Percentiles rank a stretch among this genome's conserved stretches.
These are phyloP conservation scores for Verbena officinalis DNA, from an alignment of 257 asterid species.

Conservation along the genomic window DNA sequence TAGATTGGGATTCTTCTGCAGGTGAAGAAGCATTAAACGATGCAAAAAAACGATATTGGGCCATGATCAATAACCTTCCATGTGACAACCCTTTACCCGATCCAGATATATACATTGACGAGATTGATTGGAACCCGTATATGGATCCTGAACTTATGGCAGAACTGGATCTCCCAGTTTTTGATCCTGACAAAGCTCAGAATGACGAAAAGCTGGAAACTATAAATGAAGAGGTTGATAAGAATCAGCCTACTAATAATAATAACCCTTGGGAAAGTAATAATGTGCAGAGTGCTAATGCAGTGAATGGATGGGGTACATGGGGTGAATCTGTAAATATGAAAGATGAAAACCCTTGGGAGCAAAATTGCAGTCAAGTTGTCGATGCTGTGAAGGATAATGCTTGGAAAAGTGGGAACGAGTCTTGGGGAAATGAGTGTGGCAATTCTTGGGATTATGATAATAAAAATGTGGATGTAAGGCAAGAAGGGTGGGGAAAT, in stretches of 20 bases:
- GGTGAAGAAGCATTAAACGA: constrained; percentile 67
- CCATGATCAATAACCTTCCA: constrained; percentile 55
- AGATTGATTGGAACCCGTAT: constrained; percentile 76
- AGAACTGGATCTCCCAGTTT: constrained; percentile 64
- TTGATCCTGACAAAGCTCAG: constrained; percentile 59
- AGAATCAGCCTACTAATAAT: constrained; percentile 31
- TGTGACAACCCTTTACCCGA: constrained; percentile 64
- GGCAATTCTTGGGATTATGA: constrained; percentile 35
- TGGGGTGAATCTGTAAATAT: constrained; percentile 42
- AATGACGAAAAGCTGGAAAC: constrained; percentile 33
- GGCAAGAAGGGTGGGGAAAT: constrained; percentile 46
- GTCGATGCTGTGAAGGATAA: constrained; percentile 44
- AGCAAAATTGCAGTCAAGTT: constrained; percentile 37
- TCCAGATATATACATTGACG: constrained; percentile 59
- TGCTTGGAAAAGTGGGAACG: constrained; percentile 56
- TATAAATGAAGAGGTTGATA: constrained; percentile 33
- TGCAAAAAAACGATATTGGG: constrained; percentile 79
- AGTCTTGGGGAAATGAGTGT: constrained; percentile 35
- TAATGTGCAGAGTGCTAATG: constrained; percentile 30
- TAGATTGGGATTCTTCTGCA: constrained; percentile 82
- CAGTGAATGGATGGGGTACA: constrained; percentile 44
- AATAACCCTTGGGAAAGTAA: constrained; percentile 67
- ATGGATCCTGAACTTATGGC: constrained; percentile 68
- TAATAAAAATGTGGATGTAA: constrained; percentile 27
- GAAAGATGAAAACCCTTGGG: constrained; percentile 64